Base-by-base conservation (phyloP, 306 rosid genomes). In the Quercus robur region DNA sequence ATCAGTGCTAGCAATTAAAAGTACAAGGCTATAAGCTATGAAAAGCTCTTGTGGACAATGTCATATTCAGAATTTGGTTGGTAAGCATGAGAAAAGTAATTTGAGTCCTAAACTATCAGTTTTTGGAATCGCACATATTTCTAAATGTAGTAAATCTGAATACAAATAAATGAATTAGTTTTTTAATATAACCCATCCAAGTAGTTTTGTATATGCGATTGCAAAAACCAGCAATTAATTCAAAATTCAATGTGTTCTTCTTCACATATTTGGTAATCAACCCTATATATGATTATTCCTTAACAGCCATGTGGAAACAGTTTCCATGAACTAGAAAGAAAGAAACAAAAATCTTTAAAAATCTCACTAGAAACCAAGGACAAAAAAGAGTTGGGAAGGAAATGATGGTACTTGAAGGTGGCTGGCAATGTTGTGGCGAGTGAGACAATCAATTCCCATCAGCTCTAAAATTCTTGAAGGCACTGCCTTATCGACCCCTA, bases 391-490 rank as follows among this genome's bases (percentile, higher is more conserved):
- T 13, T 2, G 46, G 56, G 33, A 46, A 56, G 11, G 58, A 44
- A 77, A 9, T 59, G 31, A 25, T 71, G 15, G 52, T 90, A 93
- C 99, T 81, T 95, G 99, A 61, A 95, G 99, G 83, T 93, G 99
- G 81, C 99, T 95, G 5, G 99, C 99, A 61, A 95, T 92, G 85
- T 95, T 95, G 81, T 95, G 99, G 63, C 99, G 99, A 83, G 98
- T 95, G 86, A 95, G 97, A 87, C 98, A 88, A 62, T 88, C 90
- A 49, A 93, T 91, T 81, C 99, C 96, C 99, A 95, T 95, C 59
- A 91, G 90, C 93, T 93, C 99, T 82, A 93, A 84, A 79, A 95
- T 95, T 85, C 95, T 85, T 26, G 99, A 95, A 77, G 99, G 99
- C 33, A 95, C 99, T 1, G 99, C 98, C 83, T 95, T 95, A 77